Conservation (phyloP, 352 stramenopile species). For the Phytophthora aleatoria region DNA sequence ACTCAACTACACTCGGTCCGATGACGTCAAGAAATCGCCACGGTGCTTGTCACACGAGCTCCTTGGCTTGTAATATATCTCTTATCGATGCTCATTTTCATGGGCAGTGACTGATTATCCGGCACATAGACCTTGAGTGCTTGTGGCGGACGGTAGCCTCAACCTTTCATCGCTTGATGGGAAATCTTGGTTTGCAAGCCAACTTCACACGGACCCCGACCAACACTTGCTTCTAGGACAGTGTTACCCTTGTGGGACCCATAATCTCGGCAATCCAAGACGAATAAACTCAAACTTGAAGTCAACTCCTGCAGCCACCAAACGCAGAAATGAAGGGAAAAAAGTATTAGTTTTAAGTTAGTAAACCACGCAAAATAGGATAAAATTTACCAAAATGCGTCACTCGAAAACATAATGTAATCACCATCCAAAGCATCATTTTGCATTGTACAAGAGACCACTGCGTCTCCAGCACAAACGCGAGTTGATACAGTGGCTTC, state of each 20-base stretch:
- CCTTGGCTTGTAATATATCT: no score
- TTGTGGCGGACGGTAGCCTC: no score
- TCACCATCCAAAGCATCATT: slow-evolving; percentile 15
- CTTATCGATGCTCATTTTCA: no score
- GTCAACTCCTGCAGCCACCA: background rate
- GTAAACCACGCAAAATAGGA: background rate
- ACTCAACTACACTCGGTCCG: no score
- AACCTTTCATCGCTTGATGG: no score
- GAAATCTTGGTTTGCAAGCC: no score
- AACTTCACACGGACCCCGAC: no score
- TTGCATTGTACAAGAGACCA: slow-evolving; percentile 12
- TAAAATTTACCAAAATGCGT: slow-evolving; percentile 7
- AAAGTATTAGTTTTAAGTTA: background rate
- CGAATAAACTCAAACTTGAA: slow-evolving; percentile 13
- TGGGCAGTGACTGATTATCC: background rate
- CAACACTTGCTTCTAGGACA: background rate
- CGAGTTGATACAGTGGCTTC: slow-evolving; percentile 3
- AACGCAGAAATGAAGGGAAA: background rate
- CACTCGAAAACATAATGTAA: slow-evolving; percentile 15
- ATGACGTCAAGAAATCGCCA: no score
- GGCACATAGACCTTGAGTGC: no score
- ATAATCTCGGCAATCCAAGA: slow-evolving; percentile 1
- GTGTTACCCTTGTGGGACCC: slow-evolving; percentile 2
- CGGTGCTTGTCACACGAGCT: no score
- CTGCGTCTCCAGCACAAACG: slow-evolving; percentile 12